phyloP scores from a whole-genome alignment of 139 green algal genomes.

The Penium margaritaceum region DNA sequence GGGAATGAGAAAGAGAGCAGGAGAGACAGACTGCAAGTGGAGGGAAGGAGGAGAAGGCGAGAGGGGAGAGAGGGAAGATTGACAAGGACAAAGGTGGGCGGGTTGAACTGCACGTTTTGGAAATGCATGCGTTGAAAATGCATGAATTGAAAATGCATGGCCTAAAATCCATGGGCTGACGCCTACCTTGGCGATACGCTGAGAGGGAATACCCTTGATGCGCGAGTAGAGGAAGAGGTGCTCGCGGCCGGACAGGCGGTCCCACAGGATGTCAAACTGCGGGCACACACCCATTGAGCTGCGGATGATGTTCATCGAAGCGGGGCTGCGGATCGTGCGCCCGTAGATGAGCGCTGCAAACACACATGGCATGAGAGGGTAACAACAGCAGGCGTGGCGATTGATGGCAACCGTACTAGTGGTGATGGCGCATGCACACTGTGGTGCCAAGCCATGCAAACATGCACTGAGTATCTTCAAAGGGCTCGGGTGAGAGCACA shows the following conservation, averaged over 20 bases:
- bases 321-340: constrained; percentile 16
- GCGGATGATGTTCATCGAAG: constrained; percentile 64
- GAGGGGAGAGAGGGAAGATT: constrained; percentile 22
- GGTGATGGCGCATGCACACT: too few relatives aligned
- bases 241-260: constrained; percentile 73
- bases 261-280: constrained; percentile 95
- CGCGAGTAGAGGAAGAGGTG: constrained; percentile 82
- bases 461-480: too few relatives aligned
- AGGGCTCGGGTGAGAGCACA: too few relatives aligned
- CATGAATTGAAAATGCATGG: too few relatives aligned
- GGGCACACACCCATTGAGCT: constrained; percentile 67
- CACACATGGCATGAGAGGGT: too few relatives aligned
- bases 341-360: not conserved
- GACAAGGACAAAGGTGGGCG: not conserved
- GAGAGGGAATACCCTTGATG: constrained; percentile 69
- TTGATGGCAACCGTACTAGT: too few relatives aligned
- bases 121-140: too few relatives aligned
- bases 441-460: too few relatives aligned
- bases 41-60: constrained; percentile 57
- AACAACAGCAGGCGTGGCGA: too few relatives aligned
- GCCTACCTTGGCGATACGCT: not conserved
- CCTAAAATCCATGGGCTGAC: not conserved
- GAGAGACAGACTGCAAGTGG: constrained; percentile 79
- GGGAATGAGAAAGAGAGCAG: too few relatives aligned
- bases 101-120: not conserved